Base-by-base conservation (phyloP, 768 basidiomycete genomes). In the Collybiopsis luxurians region DNA sequence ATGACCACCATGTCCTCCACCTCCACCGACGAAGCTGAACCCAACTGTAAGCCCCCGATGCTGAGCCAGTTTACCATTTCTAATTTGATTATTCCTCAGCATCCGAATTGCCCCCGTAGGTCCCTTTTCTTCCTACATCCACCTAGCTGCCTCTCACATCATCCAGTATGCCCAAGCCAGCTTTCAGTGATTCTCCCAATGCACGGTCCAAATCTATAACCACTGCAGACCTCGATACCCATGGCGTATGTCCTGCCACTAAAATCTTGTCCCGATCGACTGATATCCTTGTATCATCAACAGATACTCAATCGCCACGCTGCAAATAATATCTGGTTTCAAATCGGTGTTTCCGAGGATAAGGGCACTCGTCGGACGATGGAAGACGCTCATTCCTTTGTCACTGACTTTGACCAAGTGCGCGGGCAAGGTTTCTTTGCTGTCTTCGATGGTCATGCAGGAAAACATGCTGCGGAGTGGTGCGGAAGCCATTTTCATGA, bases 391-490 rank as follows among this genome's bases (percentile, higher is more conserved):
- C 95, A 98, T 70, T 93, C 94, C 23, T 97, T 98, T 66, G 86
- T 98, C 57, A 90, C 95, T 60, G 95, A 98, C 69, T 99, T 91
- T 69, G 94, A 86, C 36, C 84, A 86, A 34, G 79, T 98, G 19
- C 84, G 89, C 43, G 97, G 97, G 0, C 97, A 99, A 69, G 97
- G 95, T 7, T 98, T 97, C 78, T 98, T 96, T 69, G 96, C 96
- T 5, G 86, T 99, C 44, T 99, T 98, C 65, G 97, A 99, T 64
- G 97, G 97, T 2, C 97, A 99, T 69, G 97, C 97, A 1, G 97
- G 97, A 17, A 98, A 96, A 70, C 92, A 98, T 65, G 95, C 96
- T 31, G 97, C 97, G 26, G 97, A 99, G 70, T 98, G 96, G 95
- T 98, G 97, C 71, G 97, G 97, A 42, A 79, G 82, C 63, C 87